Evolutionary conservation across 1,284 basidiomycete species (phyloP).

Genomic region (Rhodotorula sp.): DNA sequence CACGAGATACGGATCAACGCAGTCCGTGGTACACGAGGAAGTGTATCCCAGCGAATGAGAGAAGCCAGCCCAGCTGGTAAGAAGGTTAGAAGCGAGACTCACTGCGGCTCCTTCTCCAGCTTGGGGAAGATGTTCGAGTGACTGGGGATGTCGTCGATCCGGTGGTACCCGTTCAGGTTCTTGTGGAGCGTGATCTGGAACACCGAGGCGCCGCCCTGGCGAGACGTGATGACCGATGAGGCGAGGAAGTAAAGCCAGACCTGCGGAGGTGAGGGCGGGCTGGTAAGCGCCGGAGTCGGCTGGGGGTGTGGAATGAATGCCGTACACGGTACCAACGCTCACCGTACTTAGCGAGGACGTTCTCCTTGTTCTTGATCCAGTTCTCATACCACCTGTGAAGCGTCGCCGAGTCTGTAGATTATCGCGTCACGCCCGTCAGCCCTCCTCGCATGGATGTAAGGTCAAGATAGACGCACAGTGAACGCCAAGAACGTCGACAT

Average conservation of each 20-base stretch:
- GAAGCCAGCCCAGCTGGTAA: not conserved
- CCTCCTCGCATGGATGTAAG: not conserved
- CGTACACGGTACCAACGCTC: conserved; percentile 59
- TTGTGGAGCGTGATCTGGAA: conserved; percentile 98
- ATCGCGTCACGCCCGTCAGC: not conserved
- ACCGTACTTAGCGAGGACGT: conserved; percentile 84
- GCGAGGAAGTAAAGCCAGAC: conserved; percentile 47
- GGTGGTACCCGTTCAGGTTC: conserved; percentile 57
- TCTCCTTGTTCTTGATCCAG: conserved; percentile 63
- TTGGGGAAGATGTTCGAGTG: conserved; percentile 23
- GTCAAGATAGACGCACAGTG: conserved; percentile 43
- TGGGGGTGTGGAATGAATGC: conserved; percentile 49
- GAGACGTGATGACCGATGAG: conserved; percentile 49
- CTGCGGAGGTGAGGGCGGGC: conserved; percentile 3
- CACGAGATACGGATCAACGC: not conserved
- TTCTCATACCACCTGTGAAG: conserved; percentile 94
- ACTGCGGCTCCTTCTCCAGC: conserved; percentile 26
- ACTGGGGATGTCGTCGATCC: conserved; percentile 30
- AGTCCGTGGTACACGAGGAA: too few species aligned
- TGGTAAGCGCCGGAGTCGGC: not conserved
- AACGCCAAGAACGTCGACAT: conserved; percentile 77
- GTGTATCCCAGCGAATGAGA: too few species aligned
- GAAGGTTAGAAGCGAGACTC: not conserved
- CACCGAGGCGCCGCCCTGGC: conserved; percentile 81
- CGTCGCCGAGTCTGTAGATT: conserved; percentile 70